A percentile compares a stretch with the other conserved stretches of the same genome.
phyloP scores from a whole-genome alignment of 2,329 filamentous ascomycete species.

The Pseudomassariella vexata region DNA sequence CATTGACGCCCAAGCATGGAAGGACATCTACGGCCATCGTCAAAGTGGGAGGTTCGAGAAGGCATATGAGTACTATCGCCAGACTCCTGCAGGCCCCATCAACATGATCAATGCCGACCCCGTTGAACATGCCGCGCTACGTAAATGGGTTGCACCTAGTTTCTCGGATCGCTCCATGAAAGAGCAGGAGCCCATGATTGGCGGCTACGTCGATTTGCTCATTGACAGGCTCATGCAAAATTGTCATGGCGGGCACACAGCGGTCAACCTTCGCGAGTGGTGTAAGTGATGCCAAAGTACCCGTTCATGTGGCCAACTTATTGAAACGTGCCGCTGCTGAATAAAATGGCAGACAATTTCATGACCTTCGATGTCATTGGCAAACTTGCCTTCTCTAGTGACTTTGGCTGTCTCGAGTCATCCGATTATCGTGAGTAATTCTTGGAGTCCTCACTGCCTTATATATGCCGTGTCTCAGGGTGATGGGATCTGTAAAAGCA shows the following conservation, averaged over 20 bases:
- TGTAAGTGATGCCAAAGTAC: constrained; percentile 6
- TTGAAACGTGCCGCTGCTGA: background rate
- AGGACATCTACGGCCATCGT: background rate
- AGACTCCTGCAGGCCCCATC: background rate
- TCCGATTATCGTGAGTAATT: constrained; percentile 1
- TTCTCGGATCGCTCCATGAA: constrained; percentile 1
- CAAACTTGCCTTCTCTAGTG: background rate
- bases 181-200: background rate
- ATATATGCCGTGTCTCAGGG: no score
- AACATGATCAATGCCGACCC: background rate
- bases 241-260: constrained; percentile 19
- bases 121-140: background rate
- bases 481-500: no score
- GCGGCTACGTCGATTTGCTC: constrained; percentile 1
- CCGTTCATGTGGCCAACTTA: background rate
- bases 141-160: background rate
- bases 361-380: constrained; percentile 1
- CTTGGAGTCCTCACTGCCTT: no score
- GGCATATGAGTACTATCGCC: background rate
- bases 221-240: background rate
- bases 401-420: constrained; percentile 1
- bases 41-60: constrained; percentile 1
- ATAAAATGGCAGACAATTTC: background rate
- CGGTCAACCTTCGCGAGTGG: constrained; percentile 6
- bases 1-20: constrained; percentile 1